phyloP scores from a whole-genome alignment of 2,329 filamentous ascomycete species.

The Aureobasidium sp. region DNA sequence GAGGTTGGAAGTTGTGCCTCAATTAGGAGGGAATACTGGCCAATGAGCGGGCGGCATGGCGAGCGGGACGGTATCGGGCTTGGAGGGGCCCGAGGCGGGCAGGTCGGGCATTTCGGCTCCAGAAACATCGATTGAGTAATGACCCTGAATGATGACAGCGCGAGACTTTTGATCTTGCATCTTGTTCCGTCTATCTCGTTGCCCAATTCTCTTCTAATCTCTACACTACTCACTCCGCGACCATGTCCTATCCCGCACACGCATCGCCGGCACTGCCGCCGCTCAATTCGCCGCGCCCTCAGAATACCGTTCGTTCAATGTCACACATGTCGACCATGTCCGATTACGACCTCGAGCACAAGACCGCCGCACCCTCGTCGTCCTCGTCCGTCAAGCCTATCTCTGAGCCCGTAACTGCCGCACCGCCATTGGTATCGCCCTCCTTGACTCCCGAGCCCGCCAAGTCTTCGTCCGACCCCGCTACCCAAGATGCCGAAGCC shows the following conservation, averaged over 20 bases:
- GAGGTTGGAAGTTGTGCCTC: background rate
- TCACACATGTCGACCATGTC: constrained; percentile 29
- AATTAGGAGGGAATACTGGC: background rate
- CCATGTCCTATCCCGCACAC: constrained; percentile 29
- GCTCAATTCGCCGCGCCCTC: constrained; percentile 45
- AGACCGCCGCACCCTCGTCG: constrained; percentile 20
- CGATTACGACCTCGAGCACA: constrained; percentile 30
- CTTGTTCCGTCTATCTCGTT: background rate
- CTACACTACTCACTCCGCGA: background rate
- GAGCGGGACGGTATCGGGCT: background rate
- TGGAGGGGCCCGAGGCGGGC: constrained; percentile 3
- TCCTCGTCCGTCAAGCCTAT: constrained; percentile 11
- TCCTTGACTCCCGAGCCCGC: constrained; percentile 33
- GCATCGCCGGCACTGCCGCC: constrained; percentile 33
- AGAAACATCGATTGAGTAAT: background rate
- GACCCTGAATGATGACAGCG: constrained; percentile 10
- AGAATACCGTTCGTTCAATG: constrained; percentile 28
- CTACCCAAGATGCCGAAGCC: constrained; percentile 7
- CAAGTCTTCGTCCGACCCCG: constrained; percentile 25
- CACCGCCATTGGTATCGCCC: constrained; percentile 40
- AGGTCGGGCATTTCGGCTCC: constrained; percentile 2
- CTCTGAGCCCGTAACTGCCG: constrained; percentile 20
- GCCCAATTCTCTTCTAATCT: background rate
- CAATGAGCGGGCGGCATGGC: background rate
- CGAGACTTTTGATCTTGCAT: background rate